Conservation (phyloP, 2,329 filamentous ascomycete genomes). For the Claviceps spartinae region DNA sequence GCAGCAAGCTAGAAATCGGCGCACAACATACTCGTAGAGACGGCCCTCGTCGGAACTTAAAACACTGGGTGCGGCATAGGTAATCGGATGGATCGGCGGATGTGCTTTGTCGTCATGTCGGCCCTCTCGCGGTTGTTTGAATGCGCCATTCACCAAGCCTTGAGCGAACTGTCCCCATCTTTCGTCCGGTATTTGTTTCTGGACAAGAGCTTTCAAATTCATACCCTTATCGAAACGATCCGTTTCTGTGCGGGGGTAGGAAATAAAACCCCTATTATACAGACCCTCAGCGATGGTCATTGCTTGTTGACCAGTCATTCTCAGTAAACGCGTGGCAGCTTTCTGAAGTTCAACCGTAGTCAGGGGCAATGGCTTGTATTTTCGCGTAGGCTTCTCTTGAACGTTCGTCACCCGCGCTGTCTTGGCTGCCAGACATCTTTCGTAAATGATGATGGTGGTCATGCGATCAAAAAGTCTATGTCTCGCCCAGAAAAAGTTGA, state of each 20-base stretch:
- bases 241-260: slow-evolving; percentile 93
- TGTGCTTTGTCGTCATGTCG: slow-evolving; percentile 92
- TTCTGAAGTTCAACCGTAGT: slow-evolving; percentile 97
- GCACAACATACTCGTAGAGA: slow-evolving; percentile 84
- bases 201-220: slow-evolving; percentile 63
- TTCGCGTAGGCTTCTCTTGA: slow-evolving; percentile 79
- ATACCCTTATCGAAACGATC: slow-evolving; percentile 89
- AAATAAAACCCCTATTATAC: slow-evolving; percentile 92
- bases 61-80: slow-evolving; percentile 58
- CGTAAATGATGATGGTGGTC: slow-evolving; percentile 67
- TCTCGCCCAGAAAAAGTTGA: slow-evolving; percentile 73
- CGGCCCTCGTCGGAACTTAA: slow-evolving; percentile 54
- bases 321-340: slow-evolving; percentile 75
- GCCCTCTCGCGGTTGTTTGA: slow-evolving; percentile 69
- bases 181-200: slow-evolving; percentile 67
- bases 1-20: slow-evolving; percentile 89
- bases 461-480: slow-evolving; percentile 79
- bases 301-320: slow-evolving; percentile 80
- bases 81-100: slow-evolving; percentile 90
- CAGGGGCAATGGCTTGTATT: slow-evolving; percentile 84
- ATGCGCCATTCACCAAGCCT: slow-evolving; percentile 58
- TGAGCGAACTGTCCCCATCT: slow-evolving; percentile 75
- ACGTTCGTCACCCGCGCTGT: slow-evolving; percentile 72
- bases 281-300: slow-evolving; percentile 80
- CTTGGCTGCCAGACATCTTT: slow-evolving; percentile 66